A percentile compares a stretch with the other conserved stretches of the same genome.
Evolutionary conservation across 352 stramenopile genomes (phyloP).

Genomic region (Phytophthora cryptogea): DNA sequence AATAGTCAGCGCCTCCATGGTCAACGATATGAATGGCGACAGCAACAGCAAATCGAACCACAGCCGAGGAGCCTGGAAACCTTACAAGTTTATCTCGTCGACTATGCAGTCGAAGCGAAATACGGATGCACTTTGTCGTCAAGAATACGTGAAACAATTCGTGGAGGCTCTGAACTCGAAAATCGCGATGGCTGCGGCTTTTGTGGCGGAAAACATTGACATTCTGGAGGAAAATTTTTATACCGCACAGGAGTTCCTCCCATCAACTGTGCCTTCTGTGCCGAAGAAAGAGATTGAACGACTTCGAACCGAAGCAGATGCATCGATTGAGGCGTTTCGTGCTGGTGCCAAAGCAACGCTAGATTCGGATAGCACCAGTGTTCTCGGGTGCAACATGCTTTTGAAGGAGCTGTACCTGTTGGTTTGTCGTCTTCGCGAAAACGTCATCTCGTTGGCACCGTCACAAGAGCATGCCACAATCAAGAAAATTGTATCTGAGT

Average conservation of each 20-base stretch:
- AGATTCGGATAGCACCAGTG: constrained; percentile 41
- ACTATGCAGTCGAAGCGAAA: constrained; percentile 71
- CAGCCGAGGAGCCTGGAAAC: constrained; percentile 52
- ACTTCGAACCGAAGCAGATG: constrained; percentile 44
- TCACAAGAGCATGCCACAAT: constrained; percentile 71
- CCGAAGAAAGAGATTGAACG: constrained; percentile 63
- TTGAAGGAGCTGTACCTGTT: constrained; percentile 65
- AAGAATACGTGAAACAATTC: constrained; percentile 64
- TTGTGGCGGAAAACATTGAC: constrained; percentile 62
- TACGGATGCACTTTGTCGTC: constrained; percentile 42
- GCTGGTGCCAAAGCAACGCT: constrained; percentile 32
- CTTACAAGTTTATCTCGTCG: constrained; percentile 78
- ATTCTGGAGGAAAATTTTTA: constrained; percentile 76
- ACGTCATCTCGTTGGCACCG: constrained; percentile 60
- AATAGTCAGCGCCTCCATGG: constrained; percentile 33
- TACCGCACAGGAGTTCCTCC: constrained; percentile 62
- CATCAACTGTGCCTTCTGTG: constrained; percentile 53
- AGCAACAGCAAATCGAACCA: constrained; percentile 30
- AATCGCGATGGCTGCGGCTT: constrained; percentile 47
- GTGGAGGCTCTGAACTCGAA: constrained; percentile 41
- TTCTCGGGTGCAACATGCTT: constrained; percentile 73
- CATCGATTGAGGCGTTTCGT: constrained; percentile 48
- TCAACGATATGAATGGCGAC: constrained; percentile 34
- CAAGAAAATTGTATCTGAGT: constrained; percentile 76
- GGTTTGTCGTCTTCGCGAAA: constrained; percentile 57